These are phyloP conservation scores for Geotrichum histeridarum DNA, from an alignment of 1,139 yeast genomes.

Conservation along the genomic window DNA sequence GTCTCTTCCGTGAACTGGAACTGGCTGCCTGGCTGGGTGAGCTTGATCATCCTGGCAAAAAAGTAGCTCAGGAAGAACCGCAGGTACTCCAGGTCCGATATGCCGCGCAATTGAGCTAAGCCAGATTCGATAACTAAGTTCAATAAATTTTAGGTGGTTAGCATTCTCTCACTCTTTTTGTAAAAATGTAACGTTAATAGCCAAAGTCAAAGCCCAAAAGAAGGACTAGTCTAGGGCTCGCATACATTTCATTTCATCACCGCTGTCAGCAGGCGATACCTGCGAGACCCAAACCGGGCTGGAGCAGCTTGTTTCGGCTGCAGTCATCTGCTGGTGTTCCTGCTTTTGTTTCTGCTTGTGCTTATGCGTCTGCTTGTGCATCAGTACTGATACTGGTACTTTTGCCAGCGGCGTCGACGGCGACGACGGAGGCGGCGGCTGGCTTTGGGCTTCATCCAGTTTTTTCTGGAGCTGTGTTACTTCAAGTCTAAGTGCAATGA, in stretches of 20 bases:
- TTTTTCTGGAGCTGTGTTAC: background rate
- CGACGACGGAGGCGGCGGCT: too few relatives aligned
- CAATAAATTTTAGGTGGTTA: background rate
- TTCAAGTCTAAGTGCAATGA: background rate
- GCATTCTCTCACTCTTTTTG: background rate
- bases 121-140: background rate
- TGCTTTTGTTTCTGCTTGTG: background rate
- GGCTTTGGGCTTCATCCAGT: background rate
- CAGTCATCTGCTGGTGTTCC: background rate
- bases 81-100: constrained; percentile 3
- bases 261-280: background rate
- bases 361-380: background rate
- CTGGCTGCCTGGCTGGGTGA: background rate
- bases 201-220: too few relatives aligned
- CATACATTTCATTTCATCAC: constrained; percentile 2
- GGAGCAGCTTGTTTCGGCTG: background rate
- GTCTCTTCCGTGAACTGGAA: background rate
- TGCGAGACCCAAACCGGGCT: background rate
- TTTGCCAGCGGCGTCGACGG: too few relatives aligned
- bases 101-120: background rate
- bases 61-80: constrained; percentile 1
- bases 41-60: background rate
- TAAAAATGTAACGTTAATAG: too few relatives aligned
- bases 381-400: background rate
- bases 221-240: background rate